These are phyloP conservation scores for Yamadazyma diddensiae DNA, from an alignment of 1,139 yeast species.

Conservation along the genomic window DNA sequence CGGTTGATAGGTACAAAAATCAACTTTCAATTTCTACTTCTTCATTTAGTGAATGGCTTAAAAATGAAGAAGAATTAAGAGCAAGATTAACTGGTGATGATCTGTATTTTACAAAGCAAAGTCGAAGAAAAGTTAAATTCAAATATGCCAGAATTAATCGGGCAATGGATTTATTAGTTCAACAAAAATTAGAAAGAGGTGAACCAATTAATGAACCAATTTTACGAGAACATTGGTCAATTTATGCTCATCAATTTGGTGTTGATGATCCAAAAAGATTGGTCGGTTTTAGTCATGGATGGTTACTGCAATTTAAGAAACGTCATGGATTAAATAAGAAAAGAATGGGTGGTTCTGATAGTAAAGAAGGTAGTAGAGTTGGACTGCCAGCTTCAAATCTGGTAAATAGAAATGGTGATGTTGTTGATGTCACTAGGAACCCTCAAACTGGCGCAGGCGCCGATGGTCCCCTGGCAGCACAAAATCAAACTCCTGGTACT, in stretches of 20 bases:
- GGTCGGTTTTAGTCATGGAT: slow-evolving; percentile 56
- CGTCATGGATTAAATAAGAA: slow-evolving; percentile 51
- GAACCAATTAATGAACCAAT: slow-evolving; percentile 55
- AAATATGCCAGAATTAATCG: slow-evolving; percentile 56
- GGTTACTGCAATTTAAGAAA: slow-evolving; percentile 59
- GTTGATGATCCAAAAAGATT: slow-evolving; percentile 59
- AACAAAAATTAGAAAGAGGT: slow-evolving; percentile 38
- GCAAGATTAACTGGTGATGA: slow-evolving; percentile 39
- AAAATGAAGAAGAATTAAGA: slow-evolving; percentile 49
- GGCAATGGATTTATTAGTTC: slow-evolving; percentile 56
- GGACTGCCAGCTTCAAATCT: slow-evolving; percentile 1
- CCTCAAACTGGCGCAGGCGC: slow-evolving; percentile 3
- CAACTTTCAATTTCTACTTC: slow-evolving; percentile 54
- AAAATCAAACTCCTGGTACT: slow-evolving; percentile 1
- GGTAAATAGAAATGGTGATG: slow-evolving; percentile 1
- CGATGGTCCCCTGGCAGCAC: slow-evolving; percentile 1
- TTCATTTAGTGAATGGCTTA: slow-evolving; percentile 59
- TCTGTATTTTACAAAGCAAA: slow-evolving; percentile 33
- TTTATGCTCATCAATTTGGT: slow-evolving; percentile 54
- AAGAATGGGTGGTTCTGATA: slow-evolving; percentile 24
- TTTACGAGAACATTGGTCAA: slow-evolving; percentile 54
- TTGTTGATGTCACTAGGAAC: neutral
- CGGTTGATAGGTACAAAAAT: slow-evolving; percentile 50
- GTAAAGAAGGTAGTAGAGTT: slow-evolving; percentile 4
- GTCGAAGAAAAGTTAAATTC: slow-evolving; percentile 48